A percentile compares a stretch with the other conserved stretches of the same genome.
Conservation (phyloP, 2,329 filamentous ascomycete species). For the Aureobasidium zeae region DNA sequence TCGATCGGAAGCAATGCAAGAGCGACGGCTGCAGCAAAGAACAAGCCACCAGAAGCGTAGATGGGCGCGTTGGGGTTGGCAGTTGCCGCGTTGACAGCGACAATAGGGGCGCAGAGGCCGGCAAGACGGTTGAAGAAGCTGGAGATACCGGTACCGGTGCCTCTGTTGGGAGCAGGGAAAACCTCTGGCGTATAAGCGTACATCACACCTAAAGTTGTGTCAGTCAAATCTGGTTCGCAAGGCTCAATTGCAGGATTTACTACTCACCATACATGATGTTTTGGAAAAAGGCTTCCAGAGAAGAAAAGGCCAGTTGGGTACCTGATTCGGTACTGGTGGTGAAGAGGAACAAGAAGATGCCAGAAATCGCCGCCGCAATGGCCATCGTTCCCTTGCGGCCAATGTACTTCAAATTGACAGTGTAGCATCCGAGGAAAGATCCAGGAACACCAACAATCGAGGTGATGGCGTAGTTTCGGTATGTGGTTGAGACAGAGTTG, state of each 20-base stretch:
- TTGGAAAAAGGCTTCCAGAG: constrained; percentile 58
- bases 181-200: constrained; percentile 72
- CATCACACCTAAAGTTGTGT: constrained; percentile 46
- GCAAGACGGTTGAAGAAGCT: constrained; percentile 61
- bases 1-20: constrained; percentile 37
- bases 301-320: constrained; percentile 56
- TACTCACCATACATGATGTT: constrained; percentile 67
- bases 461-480: constrained; percentile 76
- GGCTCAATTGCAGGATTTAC: neutral
- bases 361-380: constrained; percentile 56
- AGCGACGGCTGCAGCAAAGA: constrained; percentile 35
- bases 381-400: constrained; percentile 67
- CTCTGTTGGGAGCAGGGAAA: constrained; percentile 62
- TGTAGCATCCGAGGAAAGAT: constrained; percentile 60
- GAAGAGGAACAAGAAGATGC: constrained; percentile 60
- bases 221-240: neutral
- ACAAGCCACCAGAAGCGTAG: constrained; percentile 35
- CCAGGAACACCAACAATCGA: constrained; percentile 69
- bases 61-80: constrained; percentile 35
- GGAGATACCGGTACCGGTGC: constrained; percentile 62
- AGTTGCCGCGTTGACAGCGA: constrained; percentile 43
- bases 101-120: constrained; percentile 58
- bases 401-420: constrained; percentile 61
- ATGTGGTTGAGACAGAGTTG: constrained; percentile 34
- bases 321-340: constrained; percentile 47